Conservation (phyloP, 352 stramenopile species). For the Phytophthora uliginosa region DNA sequence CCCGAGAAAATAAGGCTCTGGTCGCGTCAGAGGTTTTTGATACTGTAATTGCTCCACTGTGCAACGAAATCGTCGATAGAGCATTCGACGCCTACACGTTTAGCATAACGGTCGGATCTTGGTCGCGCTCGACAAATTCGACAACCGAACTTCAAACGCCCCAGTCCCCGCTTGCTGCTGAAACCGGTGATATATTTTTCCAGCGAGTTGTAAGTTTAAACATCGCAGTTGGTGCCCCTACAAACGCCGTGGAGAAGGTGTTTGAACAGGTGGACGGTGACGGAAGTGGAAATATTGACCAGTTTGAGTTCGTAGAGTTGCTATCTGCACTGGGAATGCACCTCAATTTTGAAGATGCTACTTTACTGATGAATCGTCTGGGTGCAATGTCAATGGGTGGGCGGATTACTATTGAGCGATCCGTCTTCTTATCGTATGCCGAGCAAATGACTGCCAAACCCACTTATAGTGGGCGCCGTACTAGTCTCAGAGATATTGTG, state of each 20-base stretch:
- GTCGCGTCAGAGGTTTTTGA: slow-evolving; percentile 30
- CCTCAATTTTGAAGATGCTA: slow-evolving; percentile 41
- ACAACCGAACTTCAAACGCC: slow-evolving; percentile 20
- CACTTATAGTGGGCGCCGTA: background rate
- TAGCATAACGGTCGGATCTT: slow-evolving; percentile 44
- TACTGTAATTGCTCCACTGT: slow-evolving; percentile 46
- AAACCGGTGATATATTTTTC: slow-evolving; percentile 52
- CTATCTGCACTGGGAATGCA: slow-evolving; percentile 57
- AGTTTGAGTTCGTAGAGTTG: slow-evolving; percentile 59
- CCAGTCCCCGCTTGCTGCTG: background rate
- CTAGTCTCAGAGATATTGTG: slow-evolving; percentile 26
- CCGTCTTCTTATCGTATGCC: slow-evolving; percentile 32
- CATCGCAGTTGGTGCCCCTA: slow-evolving; percentile 24
- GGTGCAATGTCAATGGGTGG: slow-evolving; percentile 21
- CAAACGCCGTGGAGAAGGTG: slow-evolving; percentile 40
- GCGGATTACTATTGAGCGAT: slow-evolving; percentile 22
- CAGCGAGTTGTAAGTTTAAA: slow-evolving; percentile 52
- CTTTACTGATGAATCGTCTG: slow-evolving; percentile 63
- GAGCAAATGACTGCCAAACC: slow-evolving; percentile 17
- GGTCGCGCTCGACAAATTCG: slow-evolving; percentile 50
- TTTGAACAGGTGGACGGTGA: slow-evolving; percentile 70
- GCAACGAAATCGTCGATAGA: slow-evolving; percentile 52
- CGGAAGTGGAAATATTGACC: slow-evolving; percentile 65
- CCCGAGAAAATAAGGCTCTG: background rate
- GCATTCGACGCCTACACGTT: slow-evolving; percentile 48